Percentiles rank a stretch among this genome's conserved stretches.
phyloP scores from a whole-genome alignment of 805 yeast genomes.

The Candida qinlingensis region DNA sequence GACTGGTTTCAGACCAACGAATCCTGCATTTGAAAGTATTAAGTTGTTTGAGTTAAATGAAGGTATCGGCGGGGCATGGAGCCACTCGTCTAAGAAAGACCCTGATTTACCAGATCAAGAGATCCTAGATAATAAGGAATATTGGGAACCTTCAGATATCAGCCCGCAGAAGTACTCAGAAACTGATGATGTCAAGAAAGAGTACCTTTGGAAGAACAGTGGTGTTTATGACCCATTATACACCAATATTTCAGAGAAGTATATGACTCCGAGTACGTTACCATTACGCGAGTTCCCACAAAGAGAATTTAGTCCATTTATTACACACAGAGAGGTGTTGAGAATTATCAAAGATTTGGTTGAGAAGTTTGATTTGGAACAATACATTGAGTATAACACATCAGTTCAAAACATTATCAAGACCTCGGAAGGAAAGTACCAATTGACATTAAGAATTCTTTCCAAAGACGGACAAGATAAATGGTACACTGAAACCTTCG shows the following conservation, averaged over 20 bases:
- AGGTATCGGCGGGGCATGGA: conserved; percentile 35
- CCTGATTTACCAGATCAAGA: conserved; percentile 21
- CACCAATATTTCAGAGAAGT: conserved; percentile 33
- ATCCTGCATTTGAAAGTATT: conserved; percentile 26
- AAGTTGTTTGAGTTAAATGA: conserved; percentile 33
- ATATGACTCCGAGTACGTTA: conserved; percentile 27
- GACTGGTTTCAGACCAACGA: neutral
- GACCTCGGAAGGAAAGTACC: conserved; percentile 31
- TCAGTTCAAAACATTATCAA: conserved; percentile 32
- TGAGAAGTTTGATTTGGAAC: conserved; percentile 22
- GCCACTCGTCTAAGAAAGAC: conserved; percentile 18
- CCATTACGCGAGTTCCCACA: conserved; percentile 16
- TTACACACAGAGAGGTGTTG: conserved; percentile 28
- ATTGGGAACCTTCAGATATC: conserved; percentile 28
- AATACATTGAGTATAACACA: conserved; percentile 30
- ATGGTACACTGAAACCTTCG: conserved; percentile 41
- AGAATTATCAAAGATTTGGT: conserved; percentile 25
- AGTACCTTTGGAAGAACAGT: conserved; percentile 30
- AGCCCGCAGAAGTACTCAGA: conserved; percentile 21
- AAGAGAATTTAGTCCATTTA: conserved; percentile 29
- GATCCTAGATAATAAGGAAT: conserved; percentile 25
- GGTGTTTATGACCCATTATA: conserved; percentile 31
- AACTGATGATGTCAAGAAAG: conserved; percentile 22
- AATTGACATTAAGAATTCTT: conserved; percentile 18
- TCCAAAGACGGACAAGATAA: conserved; percentile 17